These are phyloP conservation scores for Eucalyptus marginata DNA, from an alignment of 345 rosid genomes.

Conservation along the genomic window DNA sequence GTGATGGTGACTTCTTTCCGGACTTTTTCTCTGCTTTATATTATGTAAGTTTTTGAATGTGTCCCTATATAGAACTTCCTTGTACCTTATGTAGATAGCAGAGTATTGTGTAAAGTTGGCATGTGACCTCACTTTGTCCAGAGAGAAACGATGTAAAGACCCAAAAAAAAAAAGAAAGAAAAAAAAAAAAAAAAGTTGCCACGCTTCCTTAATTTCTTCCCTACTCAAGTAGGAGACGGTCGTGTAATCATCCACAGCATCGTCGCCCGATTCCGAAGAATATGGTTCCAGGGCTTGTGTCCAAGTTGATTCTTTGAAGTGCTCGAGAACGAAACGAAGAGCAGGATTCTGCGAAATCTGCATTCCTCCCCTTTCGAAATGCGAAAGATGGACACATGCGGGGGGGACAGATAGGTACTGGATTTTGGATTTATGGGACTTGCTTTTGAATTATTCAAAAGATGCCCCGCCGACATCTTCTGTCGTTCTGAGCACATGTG, in stretches of 20 bases:
- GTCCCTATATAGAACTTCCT: background rate
- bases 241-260: background rate
- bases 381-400: background rate
- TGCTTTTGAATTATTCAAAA: background rate
- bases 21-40: background rate
- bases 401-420: background rate
- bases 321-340: background rate
- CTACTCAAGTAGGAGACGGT: background rate
- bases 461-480: background rate
- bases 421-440: background rate
- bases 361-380: background rate
- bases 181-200: background rate
- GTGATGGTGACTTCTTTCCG: background rate
- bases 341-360: background rate
- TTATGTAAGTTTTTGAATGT: background rate
- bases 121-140: background rate
- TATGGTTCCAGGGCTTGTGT: background rate
- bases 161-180: rapidly evolving
- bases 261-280: background rate
- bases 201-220: background rate
- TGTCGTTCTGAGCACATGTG: background rate
- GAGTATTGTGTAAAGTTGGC: background rate
- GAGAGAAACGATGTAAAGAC: background rate
- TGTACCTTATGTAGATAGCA: background rate
- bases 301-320: background rate